Percentiles rank a stretch among this genome's conserved stretches.
Evolutionary conservation across 495 filamentous ascomycete species (phyloP).

Genomic region (Podospora australis): DNA sequence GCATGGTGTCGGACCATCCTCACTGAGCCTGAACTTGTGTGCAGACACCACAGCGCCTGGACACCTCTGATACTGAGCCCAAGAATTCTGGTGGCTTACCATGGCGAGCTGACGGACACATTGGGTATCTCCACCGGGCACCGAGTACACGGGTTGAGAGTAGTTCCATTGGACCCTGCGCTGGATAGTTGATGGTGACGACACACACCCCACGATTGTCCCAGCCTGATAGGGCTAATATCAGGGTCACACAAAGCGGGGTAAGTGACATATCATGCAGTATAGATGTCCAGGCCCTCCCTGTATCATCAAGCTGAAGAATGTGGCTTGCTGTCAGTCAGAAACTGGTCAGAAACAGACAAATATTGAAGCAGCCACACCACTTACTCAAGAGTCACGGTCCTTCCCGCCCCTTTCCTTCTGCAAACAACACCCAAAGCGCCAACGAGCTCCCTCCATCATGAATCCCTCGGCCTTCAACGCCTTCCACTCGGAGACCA

Average conservation of each 20-base stretch:
- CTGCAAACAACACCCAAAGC: background rate
- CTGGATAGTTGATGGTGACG: background rate
- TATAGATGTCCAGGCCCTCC: background rate
- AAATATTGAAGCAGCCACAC: background rate
- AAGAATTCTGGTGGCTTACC: too few species aligned
- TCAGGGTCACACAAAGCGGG: background rate
- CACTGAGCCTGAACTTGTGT: too few species aligned
- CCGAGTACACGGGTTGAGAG: too few species aligned
- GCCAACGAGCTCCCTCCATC: background rate
- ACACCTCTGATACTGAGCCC: too few species aligned
- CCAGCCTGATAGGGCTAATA: background rate
- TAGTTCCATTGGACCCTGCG: background rate
- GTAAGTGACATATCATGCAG: background rate
- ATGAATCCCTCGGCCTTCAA: background rate
- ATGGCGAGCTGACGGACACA: too few species aligned
- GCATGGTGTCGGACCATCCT: too few species aligned
- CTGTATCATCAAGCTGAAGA: background rate
- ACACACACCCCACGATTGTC: background rate
- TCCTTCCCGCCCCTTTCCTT: background rate
- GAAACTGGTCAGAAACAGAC: background rate
- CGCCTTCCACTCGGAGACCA: background rate
- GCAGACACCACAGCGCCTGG: too few species aligned
- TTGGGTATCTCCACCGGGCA: too few species aligned
- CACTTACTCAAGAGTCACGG: background rate
- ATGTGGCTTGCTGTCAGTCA: background rate